These are phyloP conservation scores for Psidium guajava DNA, from an alignment of 345 rosid genomes.

Conservation along the genomic window DNA sequence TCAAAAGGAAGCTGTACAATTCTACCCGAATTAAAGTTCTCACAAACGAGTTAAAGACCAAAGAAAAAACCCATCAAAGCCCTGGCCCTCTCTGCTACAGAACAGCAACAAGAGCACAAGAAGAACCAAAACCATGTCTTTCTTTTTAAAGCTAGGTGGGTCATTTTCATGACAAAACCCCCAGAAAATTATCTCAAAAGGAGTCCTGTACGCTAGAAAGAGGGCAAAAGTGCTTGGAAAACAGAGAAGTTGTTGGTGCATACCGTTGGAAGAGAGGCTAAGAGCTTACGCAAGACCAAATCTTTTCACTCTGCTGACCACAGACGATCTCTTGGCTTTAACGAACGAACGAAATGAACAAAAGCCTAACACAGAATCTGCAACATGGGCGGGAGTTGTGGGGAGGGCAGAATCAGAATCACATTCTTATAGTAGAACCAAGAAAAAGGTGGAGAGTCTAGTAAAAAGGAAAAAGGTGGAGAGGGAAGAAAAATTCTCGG, in stretches of 20 bases:
- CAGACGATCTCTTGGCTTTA: background rate
- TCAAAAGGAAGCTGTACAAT: background rate
- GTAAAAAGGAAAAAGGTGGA: too few relatives aligned
- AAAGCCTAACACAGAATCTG: conserved; percentile 9
- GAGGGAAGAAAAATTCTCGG: background rate
- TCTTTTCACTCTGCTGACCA: background rate
- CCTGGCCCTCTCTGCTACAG: background rate
- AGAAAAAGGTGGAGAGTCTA: background rate
- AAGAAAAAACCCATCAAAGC: background rate
- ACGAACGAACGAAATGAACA: background rate
- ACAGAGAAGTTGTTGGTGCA: background rate
- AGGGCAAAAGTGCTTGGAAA: background rate
- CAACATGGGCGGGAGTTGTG: background rate
- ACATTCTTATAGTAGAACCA: conserved; percentile 13
- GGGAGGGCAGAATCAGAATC: conserved; percentile 24
- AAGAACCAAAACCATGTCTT: background rate
- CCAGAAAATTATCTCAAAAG: background rate
- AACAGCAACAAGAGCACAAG: background rate
- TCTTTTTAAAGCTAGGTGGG: background rate
- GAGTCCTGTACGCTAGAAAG: background rate
- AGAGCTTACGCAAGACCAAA: background rate
- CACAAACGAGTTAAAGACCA: background rate
- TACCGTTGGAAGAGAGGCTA: background rate
- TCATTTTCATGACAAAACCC: background rate
- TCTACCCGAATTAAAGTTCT: background rate